Evolutionary conservation across 768 basidiomycete genomes (phyloP).

Genomic region (Collybiopsis luxurians): DNA sequence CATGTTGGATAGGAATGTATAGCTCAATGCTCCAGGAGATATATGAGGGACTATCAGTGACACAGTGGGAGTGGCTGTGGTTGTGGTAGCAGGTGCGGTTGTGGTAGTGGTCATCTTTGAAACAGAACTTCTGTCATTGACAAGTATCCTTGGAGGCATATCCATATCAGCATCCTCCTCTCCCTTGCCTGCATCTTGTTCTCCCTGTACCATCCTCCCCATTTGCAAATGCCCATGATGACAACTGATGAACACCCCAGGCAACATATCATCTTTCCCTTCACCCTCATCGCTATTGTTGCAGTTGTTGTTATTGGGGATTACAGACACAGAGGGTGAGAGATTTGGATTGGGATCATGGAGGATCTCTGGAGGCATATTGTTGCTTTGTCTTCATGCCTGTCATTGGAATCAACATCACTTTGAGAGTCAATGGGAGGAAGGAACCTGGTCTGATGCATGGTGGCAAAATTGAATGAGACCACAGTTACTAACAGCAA

Average conservation of each 20-base stretch:
- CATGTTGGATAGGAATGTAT: slow-evolving; percentile 1
- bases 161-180: not conserved
- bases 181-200: not conserved
- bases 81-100: no score
- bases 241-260: not conserved
- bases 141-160: not conserved
- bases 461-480: not conserved
- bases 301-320: no score
- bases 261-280: slow-evolving; percentile 1
- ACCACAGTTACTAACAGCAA: no score
- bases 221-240: not conserved
- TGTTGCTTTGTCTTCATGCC: not conserved
- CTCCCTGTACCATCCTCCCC: not conserved
- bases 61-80: not conserved
- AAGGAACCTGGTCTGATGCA: not conserved
- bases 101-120: no score
- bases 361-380: not conserved
- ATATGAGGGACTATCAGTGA: not conserved
- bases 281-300: no score
- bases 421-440: not conserved
- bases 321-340: no score
- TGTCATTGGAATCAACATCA: not conserved
- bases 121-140: not conserved
- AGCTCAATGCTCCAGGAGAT: not conserved
- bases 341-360: no score